Percentiles rank a stretch among this genome's conserved stretches.
phyloP scores from a whole-genome alignment of 1,284 basidiomycete species.

The Cystobasidium pallidum region DNA sequence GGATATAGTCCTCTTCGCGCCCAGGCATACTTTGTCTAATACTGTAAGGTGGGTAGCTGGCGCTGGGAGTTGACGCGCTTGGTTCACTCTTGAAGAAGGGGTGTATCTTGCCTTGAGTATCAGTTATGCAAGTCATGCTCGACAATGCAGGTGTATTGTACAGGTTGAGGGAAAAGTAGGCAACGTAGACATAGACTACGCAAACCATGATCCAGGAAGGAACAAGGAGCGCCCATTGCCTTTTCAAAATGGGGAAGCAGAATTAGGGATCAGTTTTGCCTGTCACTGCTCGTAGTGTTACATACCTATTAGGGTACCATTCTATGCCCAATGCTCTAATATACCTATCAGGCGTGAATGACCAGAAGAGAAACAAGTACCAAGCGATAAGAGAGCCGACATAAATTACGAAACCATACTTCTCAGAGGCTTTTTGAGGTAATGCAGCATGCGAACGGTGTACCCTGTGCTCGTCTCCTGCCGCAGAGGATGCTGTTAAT shows the following conservation, averaged over 20 bases:
- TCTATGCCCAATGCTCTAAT: conserved; percentile 47
- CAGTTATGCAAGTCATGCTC: conserved; percentile 42
- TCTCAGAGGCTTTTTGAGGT: conserved; percentile 37
- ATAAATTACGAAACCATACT: conserved; percentile 52
- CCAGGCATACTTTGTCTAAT: background rate
- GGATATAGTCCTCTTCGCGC: conserved; percentile 43
- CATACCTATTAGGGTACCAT: conserved; percentile 51
- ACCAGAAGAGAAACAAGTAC: conserved; percentile 49
- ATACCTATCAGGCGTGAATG: conserved; percentile 44
- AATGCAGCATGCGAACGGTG: conserved; percentile 4
- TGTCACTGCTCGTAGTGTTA: too few relatives aligned
- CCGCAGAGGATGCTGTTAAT: background rate
- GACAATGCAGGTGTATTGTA: conserved; percentile 47
- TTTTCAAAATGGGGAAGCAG: too few relatives aligned
- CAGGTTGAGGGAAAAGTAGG: conserved; percentile 51
- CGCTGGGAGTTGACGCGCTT: background rate
- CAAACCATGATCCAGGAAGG: conserved; percentile 52
- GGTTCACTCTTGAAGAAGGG: background rate
- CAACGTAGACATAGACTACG: conserved; percentile 50
- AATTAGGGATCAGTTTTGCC: too few relatives aligned
- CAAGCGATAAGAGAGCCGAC: conserved; percentile 46
- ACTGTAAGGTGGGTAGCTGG: conserved; percentile 9
- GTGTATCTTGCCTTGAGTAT: conserved; percentile 31
- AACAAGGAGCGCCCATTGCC: conserved; percentile 52
- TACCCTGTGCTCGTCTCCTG: background rate